A percentile compares a stretch with the other conserved stretches of the same genome.
Evolutionary conservation across 495 filamentous ascomycete species (phyloP).

Genomic region (Penicillium soppii): DNA sequence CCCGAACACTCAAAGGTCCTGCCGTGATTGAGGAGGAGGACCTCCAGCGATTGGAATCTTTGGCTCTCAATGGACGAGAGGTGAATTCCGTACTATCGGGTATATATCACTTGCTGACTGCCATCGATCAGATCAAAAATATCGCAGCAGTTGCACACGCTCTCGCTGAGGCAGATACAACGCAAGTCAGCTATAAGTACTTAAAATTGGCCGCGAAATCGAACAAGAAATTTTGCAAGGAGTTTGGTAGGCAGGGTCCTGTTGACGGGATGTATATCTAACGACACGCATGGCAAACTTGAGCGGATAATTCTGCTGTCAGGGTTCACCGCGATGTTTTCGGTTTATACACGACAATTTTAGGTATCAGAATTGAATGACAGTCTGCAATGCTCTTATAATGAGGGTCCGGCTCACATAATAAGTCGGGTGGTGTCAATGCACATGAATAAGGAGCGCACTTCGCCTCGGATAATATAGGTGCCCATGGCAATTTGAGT

Average conservation of each 20-base stretch:
- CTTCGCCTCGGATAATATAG: neutral
- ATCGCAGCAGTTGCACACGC: conserved; percentile 19
- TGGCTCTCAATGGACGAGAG: conserved; percentile 26
- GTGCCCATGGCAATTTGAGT: neutral
- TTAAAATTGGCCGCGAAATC: conserved; percentile 20
- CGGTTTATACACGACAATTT: conserved; percentile 12
- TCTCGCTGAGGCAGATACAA: conserved; percentile 11
- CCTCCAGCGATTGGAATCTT: conserved; percentile 13
- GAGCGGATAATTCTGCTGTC: neutral
- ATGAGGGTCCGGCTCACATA: neutral
- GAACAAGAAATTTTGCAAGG: conserved; percentile 20
- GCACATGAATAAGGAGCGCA: neutral
- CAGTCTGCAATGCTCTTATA: neutral
- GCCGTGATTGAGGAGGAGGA: conserved; percentile 15
- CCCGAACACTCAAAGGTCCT: conserved; percentile 14
- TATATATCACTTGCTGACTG: conserved; percentile 10
- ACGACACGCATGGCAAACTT: neutral
- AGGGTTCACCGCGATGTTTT: conserved; percentile 6
- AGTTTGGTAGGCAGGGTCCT: conserved; percentile 14
- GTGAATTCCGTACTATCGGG: conserved; percentile 8
- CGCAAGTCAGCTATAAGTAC: conserved; percentile 21
- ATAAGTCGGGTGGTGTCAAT: neutral
- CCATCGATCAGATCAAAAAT: conserved; percentile 23
- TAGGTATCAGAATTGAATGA: neutral
- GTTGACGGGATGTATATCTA: conserved; percentile 15